phyloP scores from a whole-genome alignment of 345 rosid genomes.

The Salix udensis region DNA sequence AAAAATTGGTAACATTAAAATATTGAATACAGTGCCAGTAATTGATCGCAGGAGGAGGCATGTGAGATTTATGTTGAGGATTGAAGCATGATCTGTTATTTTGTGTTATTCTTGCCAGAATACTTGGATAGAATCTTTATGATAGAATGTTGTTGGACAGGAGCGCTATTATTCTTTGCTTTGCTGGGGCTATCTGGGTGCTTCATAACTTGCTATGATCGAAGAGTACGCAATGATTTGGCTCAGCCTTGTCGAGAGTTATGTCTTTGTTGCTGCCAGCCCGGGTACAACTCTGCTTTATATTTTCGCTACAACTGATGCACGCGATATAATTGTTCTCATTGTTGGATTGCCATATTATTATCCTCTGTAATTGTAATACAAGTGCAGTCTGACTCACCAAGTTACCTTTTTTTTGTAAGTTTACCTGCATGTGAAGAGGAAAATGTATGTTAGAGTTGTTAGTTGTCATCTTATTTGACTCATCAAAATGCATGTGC shows the following conservation, averaged over 20 bases:
- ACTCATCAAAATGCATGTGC: no score
- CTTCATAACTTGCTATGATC: constrained; percentile 96
- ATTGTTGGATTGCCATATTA: neutral
- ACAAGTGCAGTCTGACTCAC: neutral
- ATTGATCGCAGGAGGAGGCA: neutral
- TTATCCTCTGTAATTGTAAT: neutral
- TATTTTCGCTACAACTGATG: neutral
- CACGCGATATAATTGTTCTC: neutral
- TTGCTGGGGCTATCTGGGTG: constrained; percentile 98
- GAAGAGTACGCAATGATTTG: constrained; percentile 93
- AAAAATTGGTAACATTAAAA: neutral
- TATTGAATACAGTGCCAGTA: neutral
- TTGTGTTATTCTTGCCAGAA: neutral
- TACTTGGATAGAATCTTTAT: constrained; percentile 1
- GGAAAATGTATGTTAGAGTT: neutral
- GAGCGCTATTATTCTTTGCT: constrained; percentile 91
- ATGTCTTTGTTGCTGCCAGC: constrained; percentile 97
- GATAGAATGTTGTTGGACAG: constrained; percentile 37
- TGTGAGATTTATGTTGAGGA: neutral
- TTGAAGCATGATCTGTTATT: neutral
- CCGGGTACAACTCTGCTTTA: constrained; percentile 54
- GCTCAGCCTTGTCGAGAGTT: constrained; percentile 98
- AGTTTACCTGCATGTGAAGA: neutral
- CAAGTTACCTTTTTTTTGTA: neutral
- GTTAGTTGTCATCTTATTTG: neutral